Evolutionary conservation across 148 eudicot species (phyloP).

Genomic region (Rhododendron henanense): DNA sequence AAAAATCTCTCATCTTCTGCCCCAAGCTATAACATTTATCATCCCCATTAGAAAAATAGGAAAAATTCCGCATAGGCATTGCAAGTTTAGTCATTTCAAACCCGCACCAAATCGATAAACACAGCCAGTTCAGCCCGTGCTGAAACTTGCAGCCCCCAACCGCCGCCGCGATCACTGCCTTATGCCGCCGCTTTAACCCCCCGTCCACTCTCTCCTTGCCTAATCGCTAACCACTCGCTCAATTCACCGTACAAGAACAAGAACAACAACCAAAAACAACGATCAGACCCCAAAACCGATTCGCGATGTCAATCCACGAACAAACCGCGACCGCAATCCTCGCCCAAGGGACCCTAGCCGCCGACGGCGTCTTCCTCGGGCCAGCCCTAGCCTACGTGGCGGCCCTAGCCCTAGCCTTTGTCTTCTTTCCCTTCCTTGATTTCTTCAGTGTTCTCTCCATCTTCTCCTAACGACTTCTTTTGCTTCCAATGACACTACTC

Average conservation of each 20-base stretch:
- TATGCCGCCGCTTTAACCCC: neutral
- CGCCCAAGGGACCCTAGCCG: slow-evolving; percentile 51
- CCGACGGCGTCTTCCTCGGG: slow-evolving; percentile 79
- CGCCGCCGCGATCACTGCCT: neutral
- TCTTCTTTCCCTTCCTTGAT: too few species aligned
- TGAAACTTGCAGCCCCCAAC: neutral
- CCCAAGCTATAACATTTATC: too few species aligned
- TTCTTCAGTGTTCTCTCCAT: too few species aligned
- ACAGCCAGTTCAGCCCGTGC: neutral
- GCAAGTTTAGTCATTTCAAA: too few species aligned
- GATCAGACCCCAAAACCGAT: neutral
- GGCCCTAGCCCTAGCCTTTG: slow-evolving; percentile 9
- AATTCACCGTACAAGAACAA: neutral
- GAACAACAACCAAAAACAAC: neutral
- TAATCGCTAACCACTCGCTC: neutral
- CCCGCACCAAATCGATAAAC: too few species aligned
- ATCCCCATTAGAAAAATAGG: too few species aligned
- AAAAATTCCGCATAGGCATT: too few species aligned
- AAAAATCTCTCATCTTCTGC: too few species aligned
- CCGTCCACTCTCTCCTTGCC: neutral
- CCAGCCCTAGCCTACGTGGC: slow-evolving; percentile 64
- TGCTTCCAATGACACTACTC: too few species aligned
- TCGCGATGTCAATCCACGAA: slow-evolving; percentile 64
- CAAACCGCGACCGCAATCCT: slow-evolving; percentile 53
- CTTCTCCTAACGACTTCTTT: too few species aligned